Base-by-base conservation (phyloP, 768 basidiomycete species). In the Cantharellus anzutake region DNA sequence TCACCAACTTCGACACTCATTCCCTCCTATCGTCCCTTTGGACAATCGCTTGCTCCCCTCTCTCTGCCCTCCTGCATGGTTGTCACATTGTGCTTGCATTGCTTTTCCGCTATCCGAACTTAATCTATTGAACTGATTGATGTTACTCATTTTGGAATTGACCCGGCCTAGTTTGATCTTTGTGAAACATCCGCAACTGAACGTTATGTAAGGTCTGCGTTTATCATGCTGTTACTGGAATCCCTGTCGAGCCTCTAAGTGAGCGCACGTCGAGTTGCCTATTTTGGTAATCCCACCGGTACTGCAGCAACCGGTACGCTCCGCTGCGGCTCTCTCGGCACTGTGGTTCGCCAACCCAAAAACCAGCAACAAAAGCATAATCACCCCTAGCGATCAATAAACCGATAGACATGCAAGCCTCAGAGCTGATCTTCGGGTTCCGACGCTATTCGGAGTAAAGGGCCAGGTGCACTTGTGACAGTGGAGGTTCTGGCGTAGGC, bases 391-490 rank as follows among this genome's bases (percentile, higher is more conserved):
- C n/a, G n/a, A n/a, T n/a, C n/a, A n/a, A n/a, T n/a, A n/a, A n/a
- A n/a, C n/a, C n/a, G n/a, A n/a, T n/a, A n/a, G n/a, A n/a, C n/a
- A n/a, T n/a, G n/a, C n/a, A n/a, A n/a, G n/a, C n/a, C n/a, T n/a
- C n/a, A n/a, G n/a, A n/a, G n/a, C n/a, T n/a, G 44, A 48, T 48
- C 44, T 48, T 20, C 7, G 20, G 20, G 20, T 48, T 20, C 44
- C 44, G 44, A 75, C 77, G 2, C 68, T 86, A 52, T 85, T 82
- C 74, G 73, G 76, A 66, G 80, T 86, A 61, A 75, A 75, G 68
- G 82, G 78, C 63, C 85, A 84, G 70, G 79, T 63, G 85, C 83
- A 56, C 79, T 89, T 52, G 78, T 89, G n/a, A 90, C 86, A 88
- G 88, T 2, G 89, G 89, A 29, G 80, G 85, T 55, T 83, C 83